phyloP scores from a whole-genome alignment of 768 basidiomycete species.

The Russula earlei region DNA sequence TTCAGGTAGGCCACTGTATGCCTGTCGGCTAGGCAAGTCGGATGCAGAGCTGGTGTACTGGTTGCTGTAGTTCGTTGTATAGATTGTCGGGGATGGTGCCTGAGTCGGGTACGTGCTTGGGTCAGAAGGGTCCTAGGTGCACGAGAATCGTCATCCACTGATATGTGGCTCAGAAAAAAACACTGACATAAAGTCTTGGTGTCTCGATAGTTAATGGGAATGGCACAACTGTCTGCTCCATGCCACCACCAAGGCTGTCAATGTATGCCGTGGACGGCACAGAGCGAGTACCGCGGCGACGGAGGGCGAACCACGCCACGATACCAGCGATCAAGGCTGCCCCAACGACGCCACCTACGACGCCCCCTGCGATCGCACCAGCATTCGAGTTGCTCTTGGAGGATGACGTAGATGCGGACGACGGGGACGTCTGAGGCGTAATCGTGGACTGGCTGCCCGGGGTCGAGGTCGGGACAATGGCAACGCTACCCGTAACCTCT shows the following conservation, averaged over 20 bases:
- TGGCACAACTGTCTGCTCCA: background rate
- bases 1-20: conserved; percentile 16
- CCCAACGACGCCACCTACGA: conserved; percentile 44
- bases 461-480: background rate
- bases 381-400: conserved; percentile 27
- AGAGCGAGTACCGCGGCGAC: conserved; percentile 23
- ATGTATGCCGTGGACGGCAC: conserved; percentile 20
- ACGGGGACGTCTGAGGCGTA: background rate
- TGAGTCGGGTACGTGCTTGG: conserved; percentile 16
- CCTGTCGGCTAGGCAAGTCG: background rate
- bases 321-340: conserved; percentile 34
- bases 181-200: conserved; percentile 13
- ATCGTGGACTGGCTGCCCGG: background rate
- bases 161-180: background rate
- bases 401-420: background rate
- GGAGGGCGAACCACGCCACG: conserved; percentile 32
- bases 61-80: background rate
- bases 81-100: conserved; percentile 8
- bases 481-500: background rate
- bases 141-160: background rate
- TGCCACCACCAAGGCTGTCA: background rate
- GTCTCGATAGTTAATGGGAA: background rate
- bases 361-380: conserved; percentile 59
- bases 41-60: background rate
- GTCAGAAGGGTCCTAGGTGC: conserved; percentile 18